phyloP scores from a whole-genome alignment of 768 basidiomycete genomes.

The Roridomyces roridus region DNA sequence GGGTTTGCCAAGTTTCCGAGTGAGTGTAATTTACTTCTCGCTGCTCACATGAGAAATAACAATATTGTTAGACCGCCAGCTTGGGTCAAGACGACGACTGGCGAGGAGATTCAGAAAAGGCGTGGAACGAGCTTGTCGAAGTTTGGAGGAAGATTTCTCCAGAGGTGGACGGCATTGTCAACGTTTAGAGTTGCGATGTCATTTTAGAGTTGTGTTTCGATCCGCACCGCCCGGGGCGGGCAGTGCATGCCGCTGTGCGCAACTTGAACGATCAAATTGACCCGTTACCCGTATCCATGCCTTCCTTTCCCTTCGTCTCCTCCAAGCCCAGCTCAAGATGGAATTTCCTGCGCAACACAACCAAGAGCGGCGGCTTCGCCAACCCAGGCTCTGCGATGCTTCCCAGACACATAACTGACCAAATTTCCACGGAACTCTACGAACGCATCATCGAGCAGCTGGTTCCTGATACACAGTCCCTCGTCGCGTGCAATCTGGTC shows the following conservation, averaged over 20 bases:
- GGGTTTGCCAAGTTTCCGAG: conserved; percentile 1
- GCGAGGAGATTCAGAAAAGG: background rate
- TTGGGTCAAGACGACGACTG: background rate
- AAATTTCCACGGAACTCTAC: conserved; percentile 22
- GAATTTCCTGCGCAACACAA: background rate
- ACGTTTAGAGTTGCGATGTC: no score
- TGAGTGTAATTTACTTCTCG: background rate
- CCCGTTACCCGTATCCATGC: no score
- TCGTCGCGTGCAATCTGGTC: conserved; percentile 22
- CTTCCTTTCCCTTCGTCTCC: background rate
- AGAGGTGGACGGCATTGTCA: background rate
- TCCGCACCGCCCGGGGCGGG: no score
- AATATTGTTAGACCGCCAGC: no score
- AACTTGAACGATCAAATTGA: no score
- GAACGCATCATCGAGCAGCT: conserved; percentile 22
- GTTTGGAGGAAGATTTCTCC: conserved; percentile 1
- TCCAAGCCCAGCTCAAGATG: background rate
- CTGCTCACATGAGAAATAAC: background rate
- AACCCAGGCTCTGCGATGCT: background rate
- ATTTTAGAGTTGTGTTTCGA: no score
- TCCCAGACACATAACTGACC: conserved; percentile 9
- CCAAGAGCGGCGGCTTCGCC: background rate
- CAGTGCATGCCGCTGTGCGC: no score
- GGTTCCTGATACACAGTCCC: background rate
- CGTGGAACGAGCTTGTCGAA: conserved; percentile 4